phyloP scores from a whole-genome alignment of 495 filamentous ascomycete genomes.

The Hypoxylon perforatum region DNA sequence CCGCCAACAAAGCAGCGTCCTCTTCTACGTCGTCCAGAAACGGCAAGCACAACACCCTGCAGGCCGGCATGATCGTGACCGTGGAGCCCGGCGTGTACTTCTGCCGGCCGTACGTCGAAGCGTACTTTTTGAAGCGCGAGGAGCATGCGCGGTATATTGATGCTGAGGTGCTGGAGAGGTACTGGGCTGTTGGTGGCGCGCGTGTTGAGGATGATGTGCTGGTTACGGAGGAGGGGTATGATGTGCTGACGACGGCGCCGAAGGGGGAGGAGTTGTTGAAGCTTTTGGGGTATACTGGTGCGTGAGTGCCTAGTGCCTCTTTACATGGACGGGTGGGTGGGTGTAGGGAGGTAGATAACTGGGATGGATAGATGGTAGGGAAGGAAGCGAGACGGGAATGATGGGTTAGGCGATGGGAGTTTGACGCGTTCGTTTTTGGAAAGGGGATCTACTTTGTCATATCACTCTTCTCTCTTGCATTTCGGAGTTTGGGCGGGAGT shows the following conservation, averaged over 20 bases:
- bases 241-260: constrained; percentile 86
- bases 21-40: background rate
- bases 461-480: no score
- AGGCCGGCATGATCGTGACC: constrained; percentile 81
- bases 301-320: no score
- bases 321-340: no score
- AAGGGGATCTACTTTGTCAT: no score
- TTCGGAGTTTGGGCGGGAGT: no score
- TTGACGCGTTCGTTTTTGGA: background rate
- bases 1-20: background rate
- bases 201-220: constrained; percentile 93
- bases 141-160: constrained; percentile 78
- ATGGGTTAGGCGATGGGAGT: no score
- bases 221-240: constrained; percentile 78
- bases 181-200: constrained; percentile 84
- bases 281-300: constrained; percentile 44
- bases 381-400: background rate
- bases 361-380: background rate
- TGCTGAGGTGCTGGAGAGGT: constrained; percentile 73
- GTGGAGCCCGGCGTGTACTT: constrained; percentile 91
- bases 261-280: constrained; percentile 71
- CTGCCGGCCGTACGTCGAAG: constrained; percentile 68
- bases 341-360: background rate
- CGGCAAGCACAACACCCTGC: constrained; percentile 50
- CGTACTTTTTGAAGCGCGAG: constrained; percentile 70